Base-by-base conservation (phyloP, 2,329 filamentous ascomycete genomes). In the Dothistroma pini region DNA sequence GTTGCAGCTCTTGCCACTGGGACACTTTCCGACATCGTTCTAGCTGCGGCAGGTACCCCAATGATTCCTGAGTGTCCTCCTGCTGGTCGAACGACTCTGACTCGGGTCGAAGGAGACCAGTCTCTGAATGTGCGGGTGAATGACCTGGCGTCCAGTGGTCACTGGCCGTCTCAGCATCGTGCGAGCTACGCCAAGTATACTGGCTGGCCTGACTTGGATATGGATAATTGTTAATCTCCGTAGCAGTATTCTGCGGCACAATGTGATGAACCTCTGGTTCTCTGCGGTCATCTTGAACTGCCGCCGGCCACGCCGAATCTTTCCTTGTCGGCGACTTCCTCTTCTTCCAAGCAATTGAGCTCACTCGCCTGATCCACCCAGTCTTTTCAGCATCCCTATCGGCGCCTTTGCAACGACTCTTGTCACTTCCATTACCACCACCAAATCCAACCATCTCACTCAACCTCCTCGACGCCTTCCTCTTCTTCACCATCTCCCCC, bases 401-500 rank as follows among this genome's bases (percentile, higher is more conserved):
- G n/a, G 14, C 52, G n/a, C 52, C n/a, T 9, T 21, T 19, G 10
- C 47, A 21, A 12, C 19, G 7, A n/a, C 19, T 11, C 12, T 21
- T 16, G 6, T 19, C 21, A 25, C 56, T n/a, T 3, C 56, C 56
- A 47, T 10, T 6, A n/a, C 29, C 55, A 21, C n/a, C 44, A 21
- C 48, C 31, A 16, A 48, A 34, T 16, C 35, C 51, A 12, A 54
- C 34, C 52, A 38, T 41, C 32, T 31, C 32, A 34, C 55, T 57
- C 44, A 52, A 38, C 47, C 29, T 35, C 35, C 48, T 35, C 31
- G 56, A 53, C 10, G 31, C 35, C 48, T 58, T 50, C 44, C 48
- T 21, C 34, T 58, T 58, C 56, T 35, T 31, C 29, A n/a, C 29
- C 44, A 32, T 25, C 34, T 47, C 11, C 31, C 22, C 25, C 31